A percentile compares a stretch with the other conserved stretches of the same genome.
Conservation (phyloP, 169 alveolate genomes). For the Perkinsus olseni region DNA sequence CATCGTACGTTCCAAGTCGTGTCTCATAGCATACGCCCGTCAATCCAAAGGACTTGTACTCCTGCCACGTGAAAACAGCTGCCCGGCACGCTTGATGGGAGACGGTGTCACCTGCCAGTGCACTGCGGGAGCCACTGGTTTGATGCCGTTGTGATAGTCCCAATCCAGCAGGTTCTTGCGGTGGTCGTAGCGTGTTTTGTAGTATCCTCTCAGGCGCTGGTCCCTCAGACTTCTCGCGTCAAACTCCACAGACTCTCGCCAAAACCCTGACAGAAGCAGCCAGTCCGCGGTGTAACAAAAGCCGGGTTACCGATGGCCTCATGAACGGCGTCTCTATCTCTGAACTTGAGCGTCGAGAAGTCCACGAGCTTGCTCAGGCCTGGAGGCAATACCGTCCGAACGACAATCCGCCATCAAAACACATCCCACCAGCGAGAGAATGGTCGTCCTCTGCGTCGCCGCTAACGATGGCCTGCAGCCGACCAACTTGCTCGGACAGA, state of each 20-base stretch:
- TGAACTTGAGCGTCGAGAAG: not conserved
- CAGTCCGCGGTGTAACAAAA: not conserved
- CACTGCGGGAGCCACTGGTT: conserved; percentile 8
- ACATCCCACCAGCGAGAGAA: not conserved
- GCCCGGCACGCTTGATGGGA: not conserved
- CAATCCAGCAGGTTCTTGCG: conserved; percentile 63
- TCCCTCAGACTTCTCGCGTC: conserved; percentile 60
- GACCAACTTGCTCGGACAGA: conserved; percentile 20
- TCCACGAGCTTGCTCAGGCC: not conserved
- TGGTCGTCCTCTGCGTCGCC: not conserved
- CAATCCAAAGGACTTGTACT: conserved; percentile 39
- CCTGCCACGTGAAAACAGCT: conserved; percentile 37
- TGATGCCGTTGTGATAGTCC: conserved; percentile 46
- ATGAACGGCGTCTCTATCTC: not conserved
- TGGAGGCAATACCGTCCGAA: not conserved
- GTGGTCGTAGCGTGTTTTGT: conserved; percentile 62
- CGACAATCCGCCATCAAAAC: not conserved
- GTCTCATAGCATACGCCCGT: conserved; percentile 63
- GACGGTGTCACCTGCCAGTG: not conserved
- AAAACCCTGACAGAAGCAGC: conserved; percentile 29
- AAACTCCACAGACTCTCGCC: conserved; percentile 45
- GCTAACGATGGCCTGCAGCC: conserved; percentile 31
- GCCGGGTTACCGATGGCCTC: not conserved
- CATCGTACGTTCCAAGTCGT: conserved; percentile 49
- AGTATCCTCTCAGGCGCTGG: conserved; percentile 56